Conservation (phyloP, 352 stramenopile species). For the Pythium volutum region DNA sequence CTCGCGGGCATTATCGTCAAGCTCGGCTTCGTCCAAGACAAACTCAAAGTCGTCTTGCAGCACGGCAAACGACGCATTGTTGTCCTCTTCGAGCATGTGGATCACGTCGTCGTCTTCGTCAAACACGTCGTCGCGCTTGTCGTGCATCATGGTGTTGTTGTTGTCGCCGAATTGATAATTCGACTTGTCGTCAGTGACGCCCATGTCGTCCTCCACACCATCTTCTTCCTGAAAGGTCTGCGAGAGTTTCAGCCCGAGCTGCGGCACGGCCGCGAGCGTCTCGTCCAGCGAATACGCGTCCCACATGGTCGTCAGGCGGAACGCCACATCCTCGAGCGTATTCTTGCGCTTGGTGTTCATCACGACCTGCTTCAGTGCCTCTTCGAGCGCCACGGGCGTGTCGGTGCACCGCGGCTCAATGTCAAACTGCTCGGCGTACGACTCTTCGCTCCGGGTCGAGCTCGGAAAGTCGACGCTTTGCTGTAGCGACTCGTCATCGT, state of each 20-base stretch:
- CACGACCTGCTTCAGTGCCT: slow-evolving; percentile 81
- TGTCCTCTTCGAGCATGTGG: slow-evolving; percentile 17
- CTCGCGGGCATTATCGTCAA: slow-evolving; percentile 10
- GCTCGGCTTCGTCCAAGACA: background rate
- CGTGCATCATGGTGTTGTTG: background rate
- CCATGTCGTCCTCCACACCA: slow-evolving; percentile 11
- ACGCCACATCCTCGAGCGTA: slow-evolving; percentile 75
- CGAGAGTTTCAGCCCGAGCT: slow-evolving; percentile 33
- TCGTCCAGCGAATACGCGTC: slow-evolving; percentile 64
- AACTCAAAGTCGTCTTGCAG: slow-evolving; percentile 20
- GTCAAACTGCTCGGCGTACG: slow-evolving; percentile 39
- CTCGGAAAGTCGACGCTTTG: slow-evolving; percentile 10
- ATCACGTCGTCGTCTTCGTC: slow-evolving; percentile 15
- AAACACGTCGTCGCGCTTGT: background rate
- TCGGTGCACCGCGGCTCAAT: slow-evolving; percentile 67
- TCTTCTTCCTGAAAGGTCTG: slow-evolving; percentile 25
- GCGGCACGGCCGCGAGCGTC: slow-evolving; percentile 26
- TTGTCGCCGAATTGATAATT: background rate
- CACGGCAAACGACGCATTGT: slow-evolving; percentile 16
- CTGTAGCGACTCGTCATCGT: slow-evolving; percentile 12
- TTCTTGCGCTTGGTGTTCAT: slow-evolving; percentile 44
- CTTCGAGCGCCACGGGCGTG: slow-evolving; percentile 56
- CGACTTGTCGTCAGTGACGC: background rate
- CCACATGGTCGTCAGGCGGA: slow-evolving; percentile 80
- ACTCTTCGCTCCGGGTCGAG: slow-evolving; percentile 30